Evolutionary conservation across 1,139 yeast species (phyloP), one percentile per base, ranked within the genome.

Genomic region (Candida frijolesensis): DNA sequence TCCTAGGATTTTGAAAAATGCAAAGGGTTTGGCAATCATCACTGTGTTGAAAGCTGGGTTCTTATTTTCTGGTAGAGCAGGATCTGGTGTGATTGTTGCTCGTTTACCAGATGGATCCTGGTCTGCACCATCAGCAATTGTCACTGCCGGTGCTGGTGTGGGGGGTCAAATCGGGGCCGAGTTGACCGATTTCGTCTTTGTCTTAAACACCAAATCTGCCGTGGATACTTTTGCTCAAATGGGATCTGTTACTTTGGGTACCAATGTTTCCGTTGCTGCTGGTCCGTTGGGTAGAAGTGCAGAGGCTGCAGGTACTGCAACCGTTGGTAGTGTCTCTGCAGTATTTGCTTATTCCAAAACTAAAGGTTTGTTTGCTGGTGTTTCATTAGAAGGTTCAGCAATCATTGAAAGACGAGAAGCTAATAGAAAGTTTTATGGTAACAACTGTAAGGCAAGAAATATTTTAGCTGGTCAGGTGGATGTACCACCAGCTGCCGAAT

Each of bases 81-180:
- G 99, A 22, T 89, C 97, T 1, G 99, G 99, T 55, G 90, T 94
- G 34, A 88, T 94, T 56, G 95, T 94, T 29, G 97, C 98, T 6
- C 78, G 98, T 55, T 78, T 94, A 48, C 95, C 95, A 1, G 99
- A 94, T 68, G 98, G 98, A 1, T 71, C 85, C 0, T 94, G 99
- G 99, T 90, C 97, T n/a, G 95, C 98, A 0, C 99, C 99, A 1
- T 87, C 96, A 2, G 99, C 97, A 9, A 87, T 94, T 60, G 86
- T 85, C 46, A 89, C 97, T 25, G 98, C 97, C 1, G 99, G 99
- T 60, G 98, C 97, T 2, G 98, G 99, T 63, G 97, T 95, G 4
- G 99, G 99, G 52, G 99, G 99, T 41, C 96, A 91, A 72, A 83
- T 94, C 58, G 99, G 99, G 40, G 95, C 97, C 5, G 99, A 94